Percentiles rank a stretch among this genome's conserved stretches.
These are phyloP conservation scores for Phytopythium boreale DNA, from an alignment of 352 stramenopile genomes.

Conservation along the genomic window DNA sequence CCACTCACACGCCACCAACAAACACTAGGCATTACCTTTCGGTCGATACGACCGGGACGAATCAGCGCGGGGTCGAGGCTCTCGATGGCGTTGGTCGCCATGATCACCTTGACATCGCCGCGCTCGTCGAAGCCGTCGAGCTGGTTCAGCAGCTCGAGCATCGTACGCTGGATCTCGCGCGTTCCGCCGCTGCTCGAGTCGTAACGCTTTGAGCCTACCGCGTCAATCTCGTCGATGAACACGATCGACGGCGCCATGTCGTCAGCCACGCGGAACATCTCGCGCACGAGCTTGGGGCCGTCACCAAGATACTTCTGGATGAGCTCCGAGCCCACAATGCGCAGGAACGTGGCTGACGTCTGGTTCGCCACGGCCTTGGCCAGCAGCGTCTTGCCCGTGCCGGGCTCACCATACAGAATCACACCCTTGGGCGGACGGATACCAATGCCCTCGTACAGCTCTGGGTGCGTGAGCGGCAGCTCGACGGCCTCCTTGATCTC, in stretches of 20 bases:
- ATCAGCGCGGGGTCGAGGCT: conserved; percentile 98
- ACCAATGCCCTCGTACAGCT: conserved; percentile 99
- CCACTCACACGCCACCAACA: background rate
- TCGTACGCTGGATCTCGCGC: conserved; percentile 99
- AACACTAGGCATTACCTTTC: conserved; percentile 80
- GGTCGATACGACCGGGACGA: conserved; percentile 98
- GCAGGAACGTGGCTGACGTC: conserved; percentile 99
- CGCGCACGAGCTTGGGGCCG: conserved; percentile 98
- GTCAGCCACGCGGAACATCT: conserved; percentile 99
- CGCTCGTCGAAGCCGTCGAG: conserved; percentile 99
- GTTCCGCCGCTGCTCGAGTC: conserved; percentile 97
- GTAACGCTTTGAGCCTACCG: conserved; percentile 99
- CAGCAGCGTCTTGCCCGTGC: conserved; percentile 99
- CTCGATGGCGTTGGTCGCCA: conserved; percentile 99
- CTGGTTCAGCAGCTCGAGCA: conserved; percentile 99
- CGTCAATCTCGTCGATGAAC: conserved; percentile 99
- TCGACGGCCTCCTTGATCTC: conserved; percentile 95
- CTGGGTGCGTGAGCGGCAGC: conserved; percentile 98
- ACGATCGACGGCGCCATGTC: conserved; percentile 99
- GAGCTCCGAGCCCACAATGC: conserved; percentile 98
- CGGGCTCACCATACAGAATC: conserved; percentile 99
- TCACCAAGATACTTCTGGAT: conserved; percentile 99
- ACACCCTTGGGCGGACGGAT: conserved; percentile 99
- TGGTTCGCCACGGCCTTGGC: conserved; percentile 99
- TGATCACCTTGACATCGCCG: conserved; percentile 99